Conservation (phyloP, 257 asterid species). For the Mentha longifolia region DNA sequence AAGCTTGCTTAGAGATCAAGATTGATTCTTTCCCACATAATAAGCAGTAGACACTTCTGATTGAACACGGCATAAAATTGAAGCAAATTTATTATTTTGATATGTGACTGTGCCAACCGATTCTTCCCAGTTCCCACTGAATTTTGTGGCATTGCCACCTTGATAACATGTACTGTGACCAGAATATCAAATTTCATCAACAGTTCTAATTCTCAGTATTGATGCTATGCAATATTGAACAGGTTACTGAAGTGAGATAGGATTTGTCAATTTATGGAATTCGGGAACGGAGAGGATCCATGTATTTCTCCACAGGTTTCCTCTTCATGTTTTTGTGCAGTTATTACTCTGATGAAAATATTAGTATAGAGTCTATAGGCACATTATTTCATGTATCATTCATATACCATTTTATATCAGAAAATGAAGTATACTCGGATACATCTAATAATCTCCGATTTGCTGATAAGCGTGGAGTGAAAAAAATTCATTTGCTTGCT, state of each 20-base stretch:
- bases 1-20: conserved; percentile 17
- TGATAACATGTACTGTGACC: too few species aligned
- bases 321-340: conserved; percentile 21
- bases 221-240: conserved; percentile 23
- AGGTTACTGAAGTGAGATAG: conserved; percentile 45
- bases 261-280: conserved; percentile 24
- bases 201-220: conserved; percentile 9
- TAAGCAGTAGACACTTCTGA: neutral
- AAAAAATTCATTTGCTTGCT: neutral
- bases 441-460: conserved; percentile 9
- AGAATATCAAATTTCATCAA: too few species aligned
- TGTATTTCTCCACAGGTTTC: conserved; percentile 22
- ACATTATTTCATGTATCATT: conserved; percentile 23
- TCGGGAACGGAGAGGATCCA: conserved; percentile 16
- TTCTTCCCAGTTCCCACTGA: neutral
- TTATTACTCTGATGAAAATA: conserved; percentile 20
- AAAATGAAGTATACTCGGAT: conserved; percentile 11
- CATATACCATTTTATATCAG: conserved; percentile 21
- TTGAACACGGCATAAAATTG: neutral
- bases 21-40: neutral
- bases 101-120: neutral
- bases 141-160: neutral
- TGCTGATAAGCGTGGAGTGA: neutral
- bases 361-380: conserved; percentile 37
- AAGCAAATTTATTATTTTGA: neutral